Base-by-base conservation (phyloP, 192 early-diverging fungal species). In the Podila horticola region DNA sequence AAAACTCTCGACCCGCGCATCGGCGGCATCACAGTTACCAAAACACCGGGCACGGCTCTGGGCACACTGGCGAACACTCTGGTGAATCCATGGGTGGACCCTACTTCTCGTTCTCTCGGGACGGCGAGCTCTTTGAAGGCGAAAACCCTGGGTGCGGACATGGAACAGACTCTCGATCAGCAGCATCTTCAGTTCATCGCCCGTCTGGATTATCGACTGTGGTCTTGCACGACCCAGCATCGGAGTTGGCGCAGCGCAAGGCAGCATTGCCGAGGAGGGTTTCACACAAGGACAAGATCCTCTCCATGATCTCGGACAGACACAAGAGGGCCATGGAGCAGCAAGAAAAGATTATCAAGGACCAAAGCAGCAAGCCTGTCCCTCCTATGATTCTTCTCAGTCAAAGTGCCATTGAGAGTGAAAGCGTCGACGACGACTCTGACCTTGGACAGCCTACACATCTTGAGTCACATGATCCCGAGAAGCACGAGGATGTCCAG, bases 331-430 rank as follows among this genome's bases (percentile, higher is more conserved):
- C 76, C 0, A 49, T 79, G 64, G 69, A 72, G 24, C 60, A 79
- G 33, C 76, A 79, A 28, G 60, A 64, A 45, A 71, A 63, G 55
- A 67, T 28, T 34, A 63, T 71, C 15, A 59, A 68, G 20, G 69
- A 72, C 15, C 62, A 79, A n/a, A 79, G 20, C 33, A 50, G 63
- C 26, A 72, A 71, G 31, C 70, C 76, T 0, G 66, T 71, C 3
- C 76, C 76, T 36, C 76, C 76, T 7, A 79, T 79, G 76, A 79
- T 79, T 68, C 65, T 79, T 10, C 76, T 79, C n/a, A 79, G 76
- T 64, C 76, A 79, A n/a, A 79, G 76, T 45, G 58, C 70, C 0
- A 58, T 62, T 7, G 60, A 67, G 50, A 22, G n/a, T 3, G 76
- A 67, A 4, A 70, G 55, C 12, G 34, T 60, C 3, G 61, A 69